phyloP scores from a whole-genome alignment of 768 basidiomycete species.

The Rhodosporidiobolus odoratus region DNA sequence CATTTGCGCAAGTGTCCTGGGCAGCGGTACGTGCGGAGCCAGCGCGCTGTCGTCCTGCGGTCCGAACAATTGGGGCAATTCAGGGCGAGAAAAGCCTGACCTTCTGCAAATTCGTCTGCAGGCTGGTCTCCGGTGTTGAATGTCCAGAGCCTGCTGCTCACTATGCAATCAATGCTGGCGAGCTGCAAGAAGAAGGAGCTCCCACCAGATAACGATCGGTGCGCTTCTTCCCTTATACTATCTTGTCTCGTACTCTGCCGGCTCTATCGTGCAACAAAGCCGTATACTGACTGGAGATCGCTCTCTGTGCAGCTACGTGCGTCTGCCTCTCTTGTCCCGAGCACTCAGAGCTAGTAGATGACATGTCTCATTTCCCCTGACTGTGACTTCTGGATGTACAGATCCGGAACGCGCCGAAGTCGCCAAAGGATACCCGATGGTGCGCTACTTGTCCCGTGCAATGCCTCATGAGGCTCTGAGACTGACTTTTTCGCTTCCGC shows the following conservation, averaged over 20 bases:
- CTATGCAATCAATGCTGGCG: constrained; percentile 85
- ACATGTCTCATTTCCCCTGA: neutral
- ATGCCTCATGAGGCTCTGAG: neutral
- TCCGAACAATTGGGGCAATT: too few species aligned
- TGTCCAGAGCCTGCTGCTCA: constrained; percentile 44
- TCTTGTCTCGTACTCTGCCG: neutral
- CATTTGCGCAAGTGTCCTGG: constrained; percentile 87
- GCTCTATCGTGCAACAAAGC: neutral
- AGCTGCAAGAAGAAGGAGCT: constrained; percentile 74
- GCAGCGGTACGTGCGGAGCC: constrained; percentile 46
- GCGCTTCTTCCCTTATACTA: constrained; percentile 51
- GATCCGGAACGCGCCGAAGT: constrained; percentile 25
- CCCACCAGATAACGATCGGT: constrained; percentile 76
- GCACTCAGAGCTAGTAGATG: neutral
- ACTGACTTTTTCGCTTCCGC: too few species aligned
- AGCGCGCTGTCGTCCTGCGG: neutral
- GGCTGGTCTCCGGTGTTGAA: constrained; percentile 89
- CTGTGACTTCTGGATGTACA: neutral
- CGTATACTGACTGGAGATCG: neutral
- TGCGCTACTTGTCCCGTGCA: neutral
- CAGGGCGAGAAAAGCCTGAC: neutral
- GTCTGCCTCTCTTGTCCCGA: neutral
- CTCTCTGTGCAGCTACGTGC: constrained; percentile 12
- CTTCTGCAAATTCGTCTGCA: constrained; percentile 36
- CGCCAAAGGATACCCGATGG: constrained; percentile 29